Evolutionary conservation across 2,329 filamentous ascomycete species (phyloP).

Genomic region (Thermothelomyces thermophilus): DNA sequence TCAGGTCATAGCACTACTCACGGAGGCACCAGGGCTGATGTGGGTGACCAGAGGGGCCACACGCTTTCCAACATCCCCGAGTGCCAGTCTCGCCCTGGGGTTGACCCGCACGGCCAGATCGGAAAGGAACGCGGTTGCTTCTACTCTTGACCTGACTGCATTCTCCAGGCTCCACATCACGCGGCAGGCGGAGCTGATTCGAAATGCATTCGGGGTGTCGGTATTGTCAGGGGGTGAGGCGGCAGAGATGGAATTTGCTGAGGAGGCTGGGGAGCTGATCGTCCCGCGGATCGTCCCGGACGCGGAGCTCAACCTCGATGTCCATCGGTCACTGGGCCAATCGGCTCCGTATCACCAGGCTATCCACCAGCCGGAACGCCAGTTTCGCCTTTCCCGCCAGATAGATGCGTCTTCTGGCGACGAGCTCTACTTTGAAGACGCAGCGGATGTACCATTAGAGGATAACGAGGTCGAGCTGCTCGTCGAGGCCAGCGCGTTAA

Average conservation of each 20-base stretch:
- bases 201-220: conserved; percentile 18
- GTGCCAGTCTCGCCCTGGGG: conserved; percentile 25
- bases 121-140: conserved; percentile 20
- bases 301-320: conserved; percentile 21
- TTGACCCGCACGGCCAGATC: conserved; percentile 26
- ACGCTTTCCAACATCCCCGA: conserved; percentile 17
- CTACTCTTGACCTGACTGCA: conserved; percentile 25
- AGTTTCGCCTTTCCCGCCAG: conserved; percentile 18
- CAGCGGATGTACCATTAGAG: conserved; percentile 6
- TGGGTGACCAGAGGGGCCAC: conserved; percentile 30
- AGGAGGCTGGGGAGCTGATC: conserved; percentile 22
- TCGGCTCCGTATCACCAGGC: conserved; percentile 22
- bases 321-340: conserved; percentile 22
- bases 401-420: conserved; percentile 11
- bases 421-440: conserved; percentile 19
- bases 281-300: conserved; percentile 26
- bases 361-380: conserved; percentile 17
- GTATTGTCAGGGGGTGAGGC: conserved; percentile 15
- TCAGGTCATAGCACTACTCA: conserved; percentile 23
- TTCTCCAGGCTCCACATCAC: conserved; percentile 11
- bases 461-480: conserved; percentile 26
- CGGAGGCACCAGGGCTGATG: conserved; percentile 27
- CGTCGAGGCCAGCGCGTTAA: conserved; percentile 21
- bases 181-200: conserved; percentile 19
- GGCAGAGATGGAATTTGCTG: conserved; percentile 27